These are phyloP conservation scores for Populus hybrid DNA, from an alignment of 441 rosid genomes.

Conservation along the genomic window DNA sequence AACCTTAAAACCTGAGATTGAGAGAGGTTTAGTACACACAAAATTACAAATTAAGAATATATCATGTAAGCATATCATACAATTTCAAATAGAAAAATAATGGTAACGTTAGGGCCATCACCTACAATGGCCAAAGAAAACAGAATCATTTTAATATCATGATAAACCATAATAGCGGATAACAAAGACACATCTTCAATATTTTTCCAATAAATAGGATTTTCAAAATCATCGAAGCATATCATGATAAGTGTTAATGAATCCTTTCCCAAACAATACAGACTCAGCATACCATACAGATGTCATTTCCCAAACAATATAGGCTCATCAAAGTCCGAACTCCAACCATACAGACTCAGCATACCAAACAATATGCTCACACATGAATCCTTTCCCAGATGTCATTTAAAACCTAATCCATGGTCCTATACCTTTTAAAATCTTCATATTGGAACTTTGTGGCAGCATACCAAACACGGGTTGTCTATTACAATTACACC, in stretches of 20 bases:
- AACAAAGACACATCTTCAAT: background rate
- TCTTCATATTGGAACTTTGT: background rate
- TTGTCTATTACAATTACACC: background rate
- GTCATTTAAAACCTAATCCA: background rate
- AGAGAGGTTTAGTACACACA: background rate
- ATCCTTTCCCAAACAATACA: too few relatives aligned
- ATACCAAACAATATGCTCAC: too few relatives aligned
- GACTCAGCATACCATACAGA: too few relatives aligned
- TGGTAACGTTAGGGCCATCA: too few relatives aligned
- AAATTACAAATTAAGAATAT: background rate
- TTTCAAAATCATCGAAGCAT: background rate
- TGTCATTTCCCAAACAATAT: too few relatives aligned
- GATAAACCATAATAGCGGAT: too few relatives aligned
- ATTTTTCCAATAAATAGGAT: background rate
- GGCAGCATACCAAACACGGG: background rate
- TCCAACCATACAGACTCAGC: too few relatives aligned
- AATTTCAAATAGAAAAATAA: background rate
- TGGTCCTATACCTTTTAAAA: background rate
- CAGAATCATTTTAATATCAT: too few relatives aligned
- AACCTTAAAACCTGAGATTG: slow-evolving; percentile 59
- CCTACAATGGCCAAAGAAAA: too few relatives aligned
- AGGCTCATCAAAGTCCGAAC: too few relatives aligned
- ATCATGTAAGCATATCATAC: background rate
- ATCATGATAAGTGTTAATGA: background rate
- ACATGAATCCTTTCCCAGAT: background rate